phyloP scores from a whole-genome alignment of 2,329 filamentous ascomycete genomes.

The Penicillium digitatum region DNA sequence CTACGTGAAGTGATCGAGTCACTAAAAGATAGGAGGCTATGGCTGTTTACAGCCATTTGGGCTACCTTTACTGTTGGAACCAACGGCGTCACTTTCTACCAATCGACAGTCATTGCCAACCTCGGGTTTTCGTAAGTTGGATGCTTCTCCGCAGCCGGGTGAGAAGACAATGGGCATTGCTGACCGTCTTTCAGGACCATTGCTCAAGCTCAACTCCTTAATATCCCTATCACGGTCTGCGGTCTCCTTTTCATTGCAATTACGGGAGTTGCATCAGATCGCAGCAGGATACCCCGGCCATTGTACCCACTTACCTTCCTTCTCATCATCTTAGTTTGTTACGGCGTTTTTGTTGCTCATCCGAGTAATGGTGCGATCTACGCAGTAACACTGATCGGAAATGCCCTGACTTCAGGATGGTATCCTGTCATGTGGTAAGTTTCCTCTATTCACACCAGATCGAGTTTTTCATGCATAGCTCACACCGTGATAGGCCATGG shows the following conservation, averaged over 20 bases:
- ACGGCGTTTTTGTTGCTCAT: constrained; percentile 46
- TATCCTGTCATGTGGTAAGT: constrained; percentile 48
- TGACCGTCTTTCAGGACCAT: constrained; percentile 35
- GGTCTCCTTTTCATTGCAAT: constrained; percentile 43
- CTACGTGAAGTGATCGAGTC: constrained; percentile 39
- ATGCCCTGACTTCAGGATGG: constrained; percentile 44
- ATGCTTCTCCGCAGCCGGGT: too few relatives aligned
- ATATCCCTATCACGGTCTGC: constrained; percentile 46
- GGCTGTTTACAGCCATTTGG: constrained; percentile 48
- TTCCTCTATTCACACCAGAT: not conserved
- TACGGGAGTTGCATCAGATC: constrained; percentile 45
- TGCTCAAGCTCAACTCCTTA: constrained; percentile 48
- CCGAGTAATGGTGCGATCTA: constrained; percentile 48
- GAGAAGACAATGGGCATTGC: not conserved
- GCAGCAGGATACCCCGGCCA: constrained; percentile 43
- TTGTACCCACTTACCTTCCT: constrained; percentile 46
- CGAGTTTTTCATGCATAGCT: not conserved
- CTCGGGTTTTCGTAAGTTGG: constrained; percentile 41
- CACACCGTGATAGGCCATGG: constrained; percentile 40
- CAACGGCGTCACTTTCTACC: constrained; percentile 44
- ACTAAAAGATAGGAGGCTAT: constrained; percentile 42
- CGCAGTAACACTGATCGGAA: constrained; percentile 46
- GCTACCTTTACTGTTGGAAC: constrained; percentile 48
- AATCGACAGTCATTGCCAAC: constrained; percentile 42
- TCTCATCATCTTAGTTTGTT: constrained; percentile 44